These are phyloP conservation scores for Scenedesmus sp. DNA, from an alignment of 163 green algal genomes.

Conservation along the genomic window DNA sequence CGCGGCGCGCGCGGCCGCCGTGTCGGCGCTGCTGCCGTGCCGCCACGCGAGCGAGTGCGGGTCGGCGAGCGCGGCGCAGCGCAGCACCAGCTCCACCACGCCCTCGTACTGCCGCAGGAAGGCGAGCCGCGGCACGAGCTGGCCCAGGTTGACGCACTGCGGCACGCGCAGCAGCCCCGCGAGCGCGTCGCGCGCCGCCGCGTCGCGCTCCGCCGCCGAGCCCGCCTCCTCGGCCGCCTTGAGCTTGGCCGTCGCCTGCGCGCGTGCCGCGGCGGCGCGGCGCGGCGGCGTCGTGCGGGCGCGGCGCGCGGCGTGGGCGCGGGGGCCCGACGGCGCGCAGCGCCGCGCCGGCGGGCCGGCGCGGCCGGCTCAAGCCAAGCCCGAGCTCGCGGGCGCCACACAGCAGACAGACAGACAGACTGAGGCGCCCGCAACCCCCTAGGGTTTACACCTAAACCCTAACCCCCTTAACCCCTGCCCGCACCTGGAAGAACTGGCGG, in stretches of 20 bases:
- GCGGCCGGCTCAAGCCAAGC: neutral
- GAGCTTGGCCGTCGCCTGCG: constrained; percentile 60
- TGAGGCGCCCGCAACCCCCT: too few relatives aligned
- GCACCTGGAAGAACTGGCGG: constrained; percentile 79
- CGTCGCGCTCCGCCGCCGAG: constrained; percentile 50
- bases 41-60: constrained; percentile 60
- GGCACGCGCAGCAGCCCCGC: constrained; percentile 67
- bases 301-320: neutral
- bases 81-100: constrained; percentile 77
- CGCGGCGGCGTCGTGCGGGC: too few relatives aligned
- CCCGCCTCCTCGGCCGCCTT: constrained; percentile 55
- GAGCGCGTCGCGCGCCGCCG: constrained; percentile 53
- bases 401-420: too few relatives aligned
- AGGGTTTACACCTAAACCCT: too few relatives aligned
- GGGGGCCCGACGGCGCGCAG: neutral
- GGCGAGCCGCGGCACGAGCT: constrained; percentile 74
- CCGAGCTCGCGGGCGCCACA: too few relatives aligned
- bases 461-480: neutral
- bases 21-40: constrained; percentile 45
- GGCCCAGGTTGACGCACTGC: constrained; percentile 69
- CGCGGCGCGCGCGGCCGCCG: constrained; percentile 31
- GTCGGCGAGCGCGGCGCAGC: constrained; percentile 64
- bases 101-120: constrained; percentile 72
- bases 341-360: neutral
- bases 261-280: too few relatives aligned